phyloP scores from a whole-genome alignment of 768 basidiomycete species.

The Phylloporus arenicola region DNA sequence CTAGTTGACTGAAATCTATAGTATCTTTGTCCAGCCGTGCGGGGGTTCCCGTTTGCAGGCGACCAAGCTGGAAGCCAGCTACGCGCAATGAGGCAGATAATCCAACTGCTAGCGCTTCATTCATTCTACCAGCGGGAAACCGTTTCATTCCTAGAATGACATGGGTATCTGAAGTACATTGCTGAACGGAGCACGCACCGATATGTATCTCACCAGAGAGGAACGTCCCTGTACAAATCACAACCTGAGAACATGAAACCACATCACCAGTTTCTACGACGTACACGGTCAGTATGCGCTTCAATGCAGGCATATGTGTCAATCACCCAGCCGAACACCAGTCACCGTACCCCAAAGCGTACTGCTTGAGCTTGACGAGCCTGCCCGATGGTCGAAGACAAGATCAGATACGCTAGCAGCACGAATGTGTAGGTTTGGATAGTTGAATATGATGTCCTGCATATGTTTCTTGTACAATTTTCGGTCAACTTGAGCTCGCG shows the following conservation, averaged over 20 bases:
- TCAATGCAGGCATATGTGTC: neutral
- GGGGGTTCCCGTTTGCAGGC: slow-evolving; percentile 84
- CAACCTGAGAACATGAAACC: slow-evolving; percentile 73
- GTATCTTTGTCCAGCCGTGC: slow-evolving; percentile 67
- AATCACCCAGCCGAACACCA: slow-evolving; percentile 65
- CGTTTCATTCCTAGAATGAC: slow-evolving; percentile 51
- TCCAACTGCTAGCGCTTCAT: slow-evolving; percentile 65
- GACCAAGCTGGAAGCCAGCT: slow-evolving; percentile 78
- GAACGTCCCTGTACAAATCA: slow-evolving; percentile 90
- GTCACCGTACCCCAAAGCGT: slow-evolving; percentile 47
- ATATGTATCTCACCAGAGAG: slow-evolving; percentile 89
- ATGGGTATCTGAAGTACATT: neutral
- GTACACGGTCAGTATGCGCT: neutral
- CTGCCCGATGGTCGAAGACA: slow-evolving; percentile 48
- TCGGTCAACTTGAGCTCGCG: slow-evolving; percentile 84
- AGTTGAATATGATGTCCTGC: slow-evolving; percentile 61
- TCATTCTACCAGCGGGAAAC: slow-evolving; percentile 73
- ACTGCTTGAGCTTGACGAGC: slow-evolving; percentile 19
- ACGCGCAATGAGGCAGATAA: slow-evolving; percentile 68
- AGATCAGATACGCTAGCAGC: slow-evolving; percentile 78
- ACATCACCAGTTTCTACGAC: slow-evolving; percentile 64
- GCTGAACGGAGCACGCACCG: slow-evolving; percentile 37
- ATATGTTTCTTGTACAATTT: slow-evolving; percentile 79
- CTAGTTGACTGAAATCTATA: slow-evolving; percentile 62
- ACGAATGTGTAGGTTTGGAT: slow-evolving; percentile 63